Evolutionary conservation across 371 early-diverging fungal genomes (phyloP).

Genomic region (Mucor circinelloides): DNA sequence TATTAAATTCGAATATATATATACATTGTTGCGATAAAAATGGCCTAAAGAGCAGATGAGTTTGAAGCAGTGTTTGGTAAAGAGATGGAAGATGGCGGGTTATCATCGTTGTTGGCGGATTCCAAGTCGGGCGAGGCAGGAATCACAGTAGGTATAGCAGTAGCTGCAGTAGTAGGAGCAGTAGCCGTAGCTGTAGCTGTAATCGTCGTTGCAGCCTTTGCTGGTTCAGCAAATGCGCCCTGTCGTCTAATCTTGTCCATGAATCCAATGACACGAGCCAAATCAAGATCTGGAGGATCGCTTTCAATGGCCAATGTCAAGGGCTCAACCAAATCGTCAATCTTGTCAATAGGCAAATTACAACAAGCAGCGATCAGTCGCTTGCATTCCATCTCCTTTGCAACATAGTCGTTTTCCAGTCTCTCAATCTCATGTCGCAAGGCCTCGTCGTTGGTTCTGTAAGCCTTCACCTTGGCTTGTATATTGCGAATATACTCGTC

Average conservation of each 20-base stretch:
- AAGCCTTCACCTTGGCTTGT: constrained; percentile 49
- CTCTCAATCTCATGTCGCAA: constrained; percentile 43
- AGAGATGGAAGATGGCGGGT: background rate
- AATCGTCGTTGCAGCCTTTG: background rate
- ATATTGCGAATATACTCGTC: constrained; percentile 6
- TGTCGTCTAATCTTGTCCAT: constrained; percentile 47
- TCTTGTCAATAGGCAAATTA: constrained; percentile 64
- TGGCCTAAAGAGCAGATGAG: background rate
- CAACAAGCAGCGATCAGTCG: constrained; percentile 80
- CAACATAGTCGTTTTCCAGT: constrained; percentile 38
- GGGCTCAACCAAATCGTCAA: constrained; percentile 69
- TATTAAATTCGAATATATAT: background rate
- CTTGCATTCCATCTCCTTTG: constrained; percentile 70
- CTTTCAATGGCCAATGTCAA: constrained; percentile 74
- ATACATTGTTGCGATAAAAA: background rate
- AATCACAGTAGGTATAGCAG: background rate
- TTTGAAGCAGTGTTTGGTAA: background rate
- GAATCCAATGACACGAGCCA: constrained; percentile 60
- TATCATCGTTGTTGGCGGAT: background rate
- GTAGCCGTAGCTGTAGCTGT: background rate
- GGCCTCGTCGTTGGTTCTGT: constrained; percentile 44
- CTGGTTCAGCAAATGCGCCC: constrained; percentile 8
- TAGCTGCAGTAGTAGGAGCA: background rate
- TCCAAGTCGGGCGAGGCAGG: background rate
- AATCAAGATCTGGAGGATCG: constrained; percentile 66